Evolutionary conservation across 2,329 filamentous ascomycete genomes (phyloP).

Genomic region (Mycogone perniciosa): DNA sequence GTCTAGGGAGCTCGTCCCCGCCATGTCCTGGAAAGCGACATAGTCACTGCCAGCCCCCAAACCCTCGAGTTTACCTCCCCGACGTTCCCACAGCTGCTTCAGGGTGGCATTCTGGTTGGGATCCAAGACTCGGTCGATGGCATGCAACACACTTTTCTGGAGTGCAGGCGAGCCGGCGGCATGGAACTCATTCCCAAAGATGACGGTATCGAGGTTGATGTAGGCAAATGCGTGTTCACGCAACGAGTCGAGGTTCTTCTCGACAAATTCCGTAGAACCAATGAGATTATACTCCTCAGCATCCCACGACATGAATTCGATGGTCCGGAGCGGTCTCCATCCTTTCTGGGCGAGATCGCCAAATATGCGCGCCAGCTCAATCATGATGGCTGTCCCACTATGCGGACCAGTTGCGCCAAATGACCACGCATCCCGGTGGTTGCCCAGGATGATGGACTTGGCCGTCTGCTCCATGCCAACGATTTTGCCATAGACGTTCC

Average conservation of each 20-base stretch:
- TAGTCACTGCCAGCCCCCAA: constrained; percentile 76
- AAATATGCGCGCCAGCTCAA: constrained; percentile 82
- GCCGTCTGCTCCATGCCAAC: constrained; percentile 74
- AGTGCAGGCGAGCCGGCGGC: constrained; percentile 80
- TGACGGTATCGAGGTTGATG: constrained; percentile 81
- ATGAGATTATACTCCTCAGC: constrained; percentile 88
- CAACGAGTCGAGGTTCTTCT: constrained; percentile 69
- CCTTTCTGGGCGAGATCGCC: constrained; percentile 69
- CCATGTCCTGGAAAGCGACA: constrained; percentile 84
- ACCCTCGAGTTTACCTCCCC: constrained; percentile 54
- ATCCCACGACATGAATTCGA: constrained; percentile 97
- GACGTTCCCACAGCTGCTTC: constrained; percentile 67
- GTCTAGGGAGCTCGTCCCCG: constrained; percentile 81
- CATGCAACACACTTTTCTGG: constrained; percentile 61
- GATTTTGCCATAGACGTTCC: constrained; percentile 85
- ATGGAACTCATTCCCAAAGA: constrained; percentile 67
- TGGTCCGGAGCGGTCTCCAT: constrained; percentile 89
- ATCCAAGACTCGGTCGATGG: constrained; percentile 69
- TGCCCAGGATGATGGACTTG: constrained; percentile 84
- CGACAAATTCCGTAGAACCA: constrained; percentile 91
- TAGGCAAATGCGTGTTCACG: constrained; percentile 76
- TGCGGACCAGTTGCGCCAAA: constrained; percentile 83
- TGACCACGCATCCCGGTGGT: constrained; percentile 88
- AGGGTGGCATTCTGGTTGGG: constrained; percentile 66
- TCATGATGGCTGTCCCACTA: constrained; percentile 82